A percentile compares a stretch with the other conserved stretches of the same genome.
Evolutionary conservation across 2,329 filamentous ascomycete genomes (phyloP).

Genomic region (Harringtonia aguacate): DNA sequence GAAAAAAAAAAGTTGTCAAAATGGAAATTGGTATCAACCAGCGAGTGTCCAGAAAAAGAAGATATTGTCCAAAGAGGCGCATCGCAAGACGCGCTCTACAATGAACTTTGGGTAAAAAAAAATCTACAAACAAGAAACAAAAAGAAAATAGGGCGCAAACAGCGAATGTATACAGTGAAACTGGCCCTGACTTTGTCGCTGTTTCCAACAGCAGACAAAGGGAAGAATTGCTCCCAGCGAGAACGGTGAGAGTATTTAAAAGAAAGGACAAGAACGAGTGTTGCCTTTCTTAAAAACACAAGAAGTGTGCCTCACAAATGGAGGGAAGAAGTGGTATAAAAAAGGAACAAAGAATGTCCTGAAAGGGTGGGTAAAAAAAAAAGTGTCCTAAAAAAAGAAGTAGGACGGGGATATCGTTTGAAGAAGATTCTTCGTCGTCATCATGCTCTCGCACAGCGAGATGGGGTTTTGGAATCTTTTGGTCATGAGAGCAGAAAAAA

Average conservation of each 20-base stretch:
- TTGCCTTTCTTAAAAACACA: not conserved
- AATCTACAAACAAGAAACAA: not conserved
- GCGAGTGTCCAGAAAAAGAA: not conserved
- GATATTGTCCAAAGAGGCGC: no score
- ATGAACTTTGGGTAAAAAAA: not conserved
- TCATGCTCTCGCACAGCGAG: conserved; percentile 4
- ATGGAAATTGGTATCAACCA: conserved; percentile 5
- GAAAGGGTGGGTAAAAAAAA: not conserved
- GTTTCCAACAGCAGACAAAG: not conserved
- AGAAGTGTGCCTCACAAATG: not conserved
- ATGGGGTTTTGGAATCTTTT: not conserved
- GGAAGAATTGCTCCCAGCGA: not conserved
- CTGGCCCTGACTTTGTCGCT: not conserved
- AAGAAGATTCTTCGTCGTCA: not conserved
- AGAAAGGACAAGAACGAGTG: not conserved
- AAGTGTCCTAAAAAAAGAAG: not conserved
- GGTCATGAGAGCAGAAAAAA: not conserved
- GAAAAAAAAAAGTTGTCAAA: conserved; percentile 12
- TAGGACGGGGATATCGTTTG: not conserved
- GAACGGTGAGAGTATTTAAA: no score
- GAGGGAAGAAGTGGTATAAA: not conserved
- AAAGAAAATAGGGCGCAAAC: not conserved
- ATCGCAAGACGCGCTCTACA: not conserved
- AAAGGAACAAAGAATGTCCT: not conserved
- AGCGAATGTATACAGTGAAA: not conserved